phyloP scores from a whole-genome alignment of 2,329 filamentous ascomycete species.

The Colletotrichum paranaense region DNA sequence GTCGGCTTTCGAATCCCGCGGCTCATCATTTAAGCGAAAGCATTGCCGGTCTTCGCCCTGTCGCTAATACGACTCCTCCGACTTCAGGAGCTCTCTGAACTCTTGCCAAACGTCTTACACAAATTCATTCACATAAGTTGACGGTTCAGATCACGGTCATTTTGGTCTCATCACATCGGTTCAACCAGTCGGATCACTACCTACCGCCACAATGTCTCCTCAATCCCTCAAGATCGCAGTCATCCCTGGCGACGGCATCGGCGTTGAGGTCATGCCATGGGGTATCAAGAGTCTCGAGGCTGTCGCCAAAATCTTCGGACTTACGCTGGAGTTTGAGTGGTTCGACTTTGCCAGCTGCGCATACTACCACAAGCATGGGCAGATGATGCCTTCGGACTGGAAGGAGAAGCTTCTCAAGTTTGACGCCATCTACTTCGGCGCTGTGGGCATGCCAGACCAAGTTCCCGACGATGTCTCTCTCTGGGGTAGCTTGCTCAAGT shows the following conservation, averaged over 20 bases:
- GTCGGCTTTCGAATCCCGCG: slow-evolving; percentile 3
- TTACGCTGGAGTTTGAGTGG: slow-evolving; percentile 68
- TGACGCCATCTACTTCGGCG: slow-evolving; percentile 74
- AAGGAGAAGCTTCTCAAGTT: slow-evolving; percentile 49
- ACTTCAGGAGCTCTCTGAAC: neutral
- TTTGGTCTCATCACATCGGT: too few relatives aligned
- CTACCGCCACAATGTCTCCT: slow-evolving; percentile 4
- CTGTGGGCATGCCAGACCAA: slow-evolving; percentile 67
- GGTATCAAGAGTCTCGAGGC: slow-evolving; percentile 47
- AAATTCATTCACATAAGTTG: too few relatives aligned
- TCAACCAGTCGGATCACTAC: neutral
- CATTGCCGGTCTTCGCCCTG: neutral
- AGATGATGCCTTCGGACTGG: slow-evolving; percentile 53
- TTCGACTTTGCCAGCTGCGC: slow-evolving; percentile 76
- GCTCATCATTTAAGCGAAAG: slow-evolving; percentile 16
- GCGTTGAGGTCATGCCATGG: slow-evolving; percentile 69
- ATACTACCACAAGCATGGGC: slow-evolving; percentile 56
- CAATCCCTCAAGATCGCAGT: slow-evolving; percentile 60
- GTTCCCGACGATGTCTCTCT: slow-evolving; percentile 75
- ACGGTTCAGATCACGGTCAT: neutral
- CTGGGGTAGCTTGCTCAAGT: slow-evolving; percentile 72
- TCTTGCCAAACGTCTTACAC: neutral
- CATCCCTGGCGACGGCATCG: slow-evolving; percentile 78
- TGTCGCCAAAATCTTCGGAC: slow-evolving; percentile 55
- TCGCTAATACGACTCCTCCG: neutral